Base-by-base conservation (phyloP, 345 rosid species). In the Heritiera littoralis region DNA sequence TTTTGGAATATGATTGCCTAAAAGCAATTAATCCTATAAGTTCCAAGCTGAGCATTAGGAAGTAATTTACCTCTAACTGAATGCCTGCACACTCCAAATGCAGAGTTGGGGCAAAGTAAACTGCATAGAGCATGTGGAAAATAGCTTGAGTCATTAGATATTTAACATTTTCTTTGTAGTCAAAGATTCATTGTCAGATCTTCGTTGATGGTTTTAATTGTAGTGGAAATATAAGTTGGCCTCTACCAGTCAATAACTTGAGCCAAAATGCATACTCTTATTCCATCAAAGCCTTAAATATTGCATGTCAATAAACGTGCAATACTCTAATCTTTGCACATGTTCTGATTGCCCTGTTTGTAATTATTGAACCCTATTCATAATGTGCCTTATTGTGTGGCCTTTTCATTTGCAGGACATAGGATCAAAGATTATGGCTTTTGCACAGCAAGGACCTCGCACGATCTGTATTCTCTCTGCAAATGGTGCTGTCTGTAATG, bases 391-490 rank as follows among this genome's bases (percentile, higher is more conserved):
- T n/a, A n/a, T n/a, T n/a, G n/a, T 38, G 11, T 67, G 32, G 66
- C 51, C 41, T 55, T 52, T 55, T 23, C 56, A 15, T 72, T 84
- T 87, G 54, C 90, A 96, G 99, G 98, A 96, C 66, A 85, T 96
- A 77, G 89, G 88, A 51, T 77, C 95, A 18, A 92, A 92, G 88
- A 81, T 96, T 46, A 80, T 83, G 80, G 89, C 92, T 9, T 92
- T 96, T 74, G 84, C 97, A 11, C 88, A 87, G 85, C 91, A 96
- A 87, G 97, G 97, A 63, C 97, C 98, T 54, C 80, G 97, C 52
- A 87, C 92, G 18, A 81, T 96, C 63, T 91, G 94, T 85, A 89
- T 96, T 83, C 93, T 96, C 74, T 92, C 99, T 65, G 98, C 97
- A 72, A 89, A 81, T 89, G 99, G 99, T 66, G 92, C 97, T 45